Evolutionary conservation across 441 rosid species (phyloP).

Genomic region (Hura crepitans): DNA sequence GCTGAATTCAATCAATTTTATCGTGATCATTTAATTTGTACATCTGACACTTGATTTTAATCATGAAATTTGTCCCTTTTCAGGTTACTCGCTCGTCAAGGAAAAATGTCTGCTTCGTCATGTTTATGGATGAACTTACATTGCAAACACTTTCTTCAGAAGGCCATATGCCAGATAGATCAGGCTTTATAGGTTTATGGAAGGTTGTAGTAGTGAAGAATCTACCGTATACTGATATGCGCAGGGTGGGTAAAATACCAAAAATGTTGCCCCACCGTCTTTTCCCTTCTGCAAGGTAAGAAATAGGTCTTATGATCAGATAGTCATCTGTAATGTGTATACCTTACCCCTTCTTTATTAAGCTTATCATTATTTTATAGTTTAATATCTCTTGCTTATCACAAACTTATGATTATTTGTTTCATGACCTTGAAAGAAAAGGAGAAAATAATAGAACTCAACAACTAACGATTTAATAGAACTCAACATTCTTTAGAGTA

Average conservation of each 20-base stretch:
- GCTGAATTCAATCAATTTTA: neutral
- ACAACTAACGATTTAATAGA: neutral
- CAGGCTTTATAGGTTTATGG: conserved; percentile 93
- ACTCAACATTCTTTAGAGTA: too few relatives aligned
- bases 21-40: neutral
- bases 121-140: conserved; percentile 86
- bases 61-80: conserved; percentile 19
- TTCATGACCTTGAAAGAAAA: neutral
- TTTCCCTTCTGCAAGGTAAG: conserved; percentile 96
- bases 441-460: neutral
- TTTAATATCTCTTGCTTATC: neutral
- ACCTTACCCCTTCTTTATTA: neutral
- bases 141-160: conserved; percentile 69
- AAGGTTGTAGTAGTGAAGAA: conserved; percentile 85
- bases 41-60: neutral
- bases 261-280: conserved; percentile 84
- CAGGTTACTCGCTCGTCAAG: conserved; percentile 85
- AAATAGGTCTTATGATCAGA: conserved; percentile 12
- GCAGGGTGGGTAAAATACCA: conserved; percentile 96
- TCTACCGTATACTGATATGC: conserved; percentile 84
- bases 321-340: neutral
- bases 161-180: conserved; percentile 68
- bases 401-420: neutral
- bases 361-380: neutral
- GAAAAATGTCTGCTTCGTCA: conserved; percentile 95